A percentile compares a stretch with the other conserved stretches of the same genome.
phyloP scores from a whole-genome alignment of 2,329 filamentous ascomycete species.

The Fusarium protoensiforme region DNA sequence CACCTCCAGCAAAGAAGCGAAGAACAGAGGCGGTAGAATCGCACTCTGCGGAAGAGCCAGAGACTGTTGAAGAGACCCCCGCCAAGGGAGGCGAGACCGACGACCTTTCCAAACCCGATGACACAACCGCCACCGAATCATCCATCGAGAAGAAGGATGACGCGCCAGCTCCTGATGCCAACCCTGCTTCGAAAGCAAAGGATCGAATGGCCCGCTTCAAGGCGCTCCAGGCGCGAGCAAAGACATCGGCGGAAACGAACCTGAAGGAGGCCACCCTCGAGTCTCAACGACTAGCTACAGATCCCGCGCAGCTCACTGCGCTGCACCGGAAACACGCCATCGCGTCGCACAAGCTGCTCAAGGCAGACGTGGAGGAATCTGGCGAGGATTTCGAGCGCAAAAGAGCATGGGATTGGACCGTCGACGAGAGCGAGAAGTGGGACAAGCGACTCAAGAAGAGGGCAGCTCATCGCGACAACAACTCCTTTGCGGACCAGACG shows the following conservation, averaged over 20 bases:
- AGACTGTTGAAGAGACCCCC: neutral
- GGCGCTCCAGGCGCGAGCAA: conserved; percentile 83
- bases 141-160: conserved; percentile 30
- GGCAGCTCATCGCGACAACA: conserved; percentile 81
- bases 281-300: conserved; percentile 80
- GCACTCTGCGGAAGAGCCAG: neutral
- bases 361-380: conserved; percentile 85
- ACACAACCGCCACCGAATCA: conserved; percentile 10
- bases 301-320: conserved; percentile 80
- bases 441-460: conserved; percentile 92
- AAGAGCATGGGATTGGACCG: conserved; percentile 98
- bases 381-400: conserved; percentile 98
- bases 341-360: conserved; percentile 91
- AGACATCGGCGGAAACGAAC: conserved; percentile 78
- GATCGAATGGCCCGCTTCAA: conserved; percentile 87
- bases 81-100: neutral
- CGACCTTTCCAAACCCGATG: neutral
- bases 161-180: conserved; percentile 30
- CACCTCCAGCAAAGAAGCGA: conserved; percentile 44
- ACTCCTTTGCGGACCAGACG: conserved; percentile 89
- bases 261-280: conserved; percentile 86
- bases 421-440: conserved; percentile 94
- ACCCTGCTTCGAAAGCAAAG: conserved; percentile 60
- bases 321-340: conserved; percentile 89
- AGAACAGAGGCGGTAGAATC: conserved; percentile 29